phyloP scores from a whole-genome alignment of 129 eudicot species.

The Escallonia herrerae region DNA sequence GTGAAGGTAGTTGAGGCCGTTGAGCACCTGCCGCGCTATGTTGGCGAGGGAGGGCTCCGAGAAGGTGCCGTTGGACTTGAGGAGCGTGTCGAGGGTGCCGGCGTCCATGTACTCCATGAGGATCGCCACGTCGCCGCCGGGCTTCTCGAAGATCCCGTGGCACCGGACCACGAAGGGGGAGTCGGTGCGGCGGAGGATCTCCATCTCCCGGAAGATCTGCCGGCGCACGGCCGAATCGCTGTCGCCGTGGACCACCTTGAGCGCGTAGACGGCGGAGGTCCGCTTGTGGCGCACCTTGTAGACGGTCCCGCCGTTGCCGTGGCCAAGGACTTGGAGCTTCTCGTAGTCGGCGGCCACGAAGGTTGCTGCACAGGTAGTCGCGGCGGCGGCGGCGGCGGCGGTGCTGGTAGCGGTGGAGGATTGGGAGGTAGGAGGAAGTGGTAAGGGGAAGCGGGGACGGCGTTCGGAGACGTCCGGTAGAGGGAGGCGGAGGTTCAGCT shows the following conservation, averaged over 20 bases:
- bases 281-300: conserved; percentile 61
- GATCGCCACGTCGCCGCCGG: conserved; percentile 64
- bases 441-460: conserved; percentile 45
- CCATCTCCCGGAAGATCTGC: conserved; percentile 49
- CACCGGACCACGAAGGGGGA: conserved; percentile 68
- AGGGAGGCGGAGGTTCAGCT: conserved; percentile 59
- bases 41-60: conserved; percentile 39
- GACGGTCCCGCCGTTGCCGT: conserved; percentile 96
- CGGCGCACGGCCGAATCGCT: conserved; percentile 51
- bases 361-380: conserved; percentile 10
- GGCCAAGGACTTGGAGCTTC: conserved; percentile 54
- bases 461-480: conserved; percentile 42
- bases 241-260: conserved; percentile 57
- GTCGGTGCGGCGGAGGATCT: conserved; percentile 72
- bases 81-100: conserved; percentile 50
- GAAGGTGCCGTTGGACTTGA: conserved; percentile 30
- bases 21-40: conserved; percentile 48
- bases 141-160: conserved; percentile 50
- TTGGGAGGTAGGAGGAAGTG: conserved; percentile 34
- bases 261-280: conserved; percentile 43
- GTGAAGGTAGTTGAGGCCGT: conserved; percentile 63
- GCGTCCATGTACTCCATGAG: conserved; percentile 71
- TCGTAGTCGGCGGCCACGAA: conserved; percentile 36
- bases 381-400: conserved; percentile 5
- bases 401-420: conserved; percentile 1